A percentile compares a stretch with the other conserved stretches of the same genome.
phyloP scores from a whole-genome alignment of 2,329 filamentous ascomycete species.

The Trichoderma oligosporum region DNA sequence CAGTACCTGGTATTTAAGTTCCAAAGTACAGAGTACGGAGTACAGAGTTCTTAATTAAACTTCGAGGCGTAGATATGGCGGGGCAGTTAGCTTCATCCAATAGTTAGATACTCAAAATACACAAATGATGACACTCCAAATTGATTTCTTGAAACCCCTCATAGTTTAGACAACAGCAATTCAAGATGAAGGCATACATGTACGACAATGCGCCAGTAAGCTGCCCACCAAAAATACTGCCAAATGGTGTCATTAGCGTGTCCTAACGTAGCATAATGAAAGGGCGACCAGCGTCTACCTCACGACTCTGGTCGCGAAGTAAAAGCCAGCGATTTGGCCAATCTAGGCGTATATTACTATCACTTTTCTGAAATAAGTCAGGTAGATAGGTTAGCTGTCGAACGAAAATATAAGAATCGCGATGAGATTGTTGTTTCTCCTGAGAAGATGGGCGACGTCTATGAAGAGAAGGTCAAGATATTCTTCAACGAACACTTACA shows the following conservation, averaged over 20 bases:
- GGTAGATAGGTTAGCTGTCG: slow-evolving; percentile 69
- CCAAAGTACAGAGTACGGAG: no score
- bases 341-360: slow-evolving; percentile 78
- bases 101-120: no score
- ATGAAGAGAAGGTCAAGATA: slow-evolving; percentile 87
- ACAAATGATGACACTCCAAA: neutral
- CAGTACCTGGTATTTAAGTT: no score
- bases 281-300: slow-evolving; percentile 90
- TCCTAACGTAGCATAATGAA: slow-evolving; percentile 16
- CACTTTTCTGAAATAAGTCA: slow-evolving; percentile 58
- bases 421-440: slow-evolving; percentile 91
- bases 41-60: no score
- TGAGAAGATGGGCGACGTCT: slow-evolving; percentile 74
- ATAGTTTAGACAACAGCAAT: neutral
- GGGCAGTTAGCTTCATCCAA: no score
- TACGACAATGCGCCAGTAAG: slow-evolving; percentile 55
- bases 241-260: neutral
- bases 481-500: slow-evolving; percentile 97
- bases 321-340: slow-evolving; percentile 59
- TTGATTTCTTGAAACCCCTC: neutral
- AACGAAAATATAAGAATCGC: slow-evolving; percentile 87
- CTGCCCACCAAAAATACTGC: slow-evolving; percentile 14
- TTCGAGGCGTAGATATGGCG: no score
- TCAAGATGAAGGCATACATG: slow-evolving; percentile 53
- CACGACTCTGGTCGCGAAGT: slow-evolving; percentile 81